Percentiles rank a stretch among this genome's conserved stretches.
phyloP scores from a whole-genome alignment of 1,284 basidiomycete species.

The Ceratorhiza oryzae-sativae region DNA sequence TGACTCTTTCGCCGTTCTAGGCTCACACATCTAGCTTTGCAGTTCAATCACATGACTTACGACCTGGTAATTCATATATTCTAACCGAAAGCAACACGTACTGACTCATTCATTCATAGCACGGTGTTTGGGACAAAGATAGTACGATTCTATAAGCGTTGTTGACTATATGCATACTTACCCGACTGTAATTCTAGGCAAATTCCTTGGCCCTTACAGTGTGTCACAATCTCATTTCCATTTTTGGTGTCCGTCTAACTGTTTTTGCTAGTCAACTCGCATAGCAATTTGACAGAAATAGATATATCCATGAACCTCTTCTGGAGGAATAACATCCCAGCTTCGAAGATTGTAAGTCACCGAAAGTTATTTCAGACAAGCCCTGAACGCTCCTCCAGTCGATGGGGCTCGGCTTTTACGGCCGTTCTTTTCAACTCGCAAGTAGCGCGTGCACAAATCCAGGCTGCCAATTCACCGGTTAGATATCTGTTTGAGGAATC shows the following conservation, averaged over 20 bases:
- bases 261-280: constrained; percentile 10
- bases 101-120: constrained; percentile 27
- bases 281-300: constrained; percentile 47
- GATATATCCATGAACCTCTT: constrained; percentile 43
- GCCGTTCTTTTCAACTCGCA: constrained; percentile 41
- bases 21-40: background rate
- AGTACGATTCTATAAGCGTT: background rate
- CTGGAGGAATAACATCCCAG: constrained; percentile 41
- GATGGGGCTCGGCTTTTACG: constrained; percentile 43
- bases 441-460: constrained; percentile 12
- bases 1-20: background rate
- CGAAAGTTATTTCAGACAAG: background rate
- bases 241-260: constrained; percentile 31
- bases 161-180: background rate
- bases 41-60: constrained; percentile 41
- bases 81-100: background rate
- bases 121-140: constrained; percentile 45
- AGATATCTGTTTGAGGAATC: background rate
- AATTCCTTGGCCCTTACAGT: constrained; percentile 14
- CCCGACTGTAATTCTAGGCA: background rate
- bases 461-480: constrained; percentile 26
- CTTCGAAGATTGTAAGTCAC: constrained; percentile 31
- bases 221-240: constrained; percentile 3
- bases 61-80: constrained; percentile 44
- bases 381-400: background rate